Conservation (phyloP, 352 stramenopile species). For the Sclerospora graminicola region DNA sequence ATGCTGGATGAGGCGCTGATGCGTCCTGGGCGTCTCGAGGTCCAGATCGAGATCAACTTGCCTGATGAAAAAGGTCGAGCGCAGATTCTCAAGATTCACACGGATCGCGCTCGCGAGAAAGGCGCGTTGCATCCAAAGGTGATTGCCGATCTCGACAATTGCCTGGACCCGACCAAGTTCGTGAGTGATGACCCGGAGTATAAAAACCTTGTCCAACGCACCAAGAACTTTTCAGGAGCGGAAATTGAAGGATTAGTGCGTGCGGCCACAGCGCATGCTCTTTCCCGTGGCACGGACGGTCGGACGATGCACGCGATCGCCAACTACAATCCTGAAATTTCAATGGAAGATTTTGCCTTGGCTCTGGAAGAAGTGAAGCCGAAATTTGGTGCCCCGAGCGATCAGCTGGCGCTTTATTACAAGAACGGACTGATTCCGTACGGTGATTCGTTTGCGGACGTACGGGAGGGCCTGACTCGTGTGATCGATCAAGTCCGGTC, state of each 20-base stretch:
- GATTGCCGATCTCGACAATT: conserved; percentile 70
- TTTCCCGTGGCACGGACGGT: conserved; percentile 71
- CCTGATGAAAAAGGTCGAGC: conserved; percentile 91
- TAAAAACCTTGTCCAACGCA: conserved; percentile 89
- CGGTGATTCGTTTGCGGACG: conserved; percentile 89
- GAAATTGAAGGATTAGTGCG: conserved; percentile 98
- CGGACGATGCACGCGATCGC: conserved; percentile 74
- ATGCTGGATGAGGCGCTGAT: conserved; percentile 95
- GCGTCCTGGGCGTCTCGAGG: conserved; percentile 96
- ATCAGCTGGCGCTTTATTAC: conserved; percentile 91
- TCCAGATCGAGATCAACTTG: conserved; percentile 99
- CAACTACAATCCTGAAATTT: conserved; percentile 73
- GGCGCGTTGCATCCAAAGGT: conserved; percentile 55
- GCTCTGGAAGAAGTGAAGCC: conserved; percentile 94
- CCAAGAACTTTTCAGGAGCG: conserved; percentile 99
- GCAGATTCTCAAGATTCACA: conserved; percentile 99
- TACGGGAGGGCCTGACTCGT: conserved; percentile 86
- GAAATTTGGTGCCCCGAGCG: conserved; percentile 93
- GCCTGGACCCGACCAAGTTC: conserved; percentile 51
- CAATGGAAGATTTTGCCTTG: conserved; percentile 91
- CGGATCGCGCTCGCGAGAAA: conserved; percentile 75
- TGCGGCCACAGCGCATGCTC: conserved; percentile 80
- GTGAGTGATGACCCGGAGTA: conserved; percentile 62
- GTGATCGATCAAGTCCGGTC: conserved; percentile 93
- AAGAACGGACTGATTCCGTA: conserved; percentile 96